Evolutionary conservation across 2,329 filamentous ascomycete species (phyloP), one percentile per base, ranked within the genome.

Genomic region (Aspergillus viridinutans): DNA sequence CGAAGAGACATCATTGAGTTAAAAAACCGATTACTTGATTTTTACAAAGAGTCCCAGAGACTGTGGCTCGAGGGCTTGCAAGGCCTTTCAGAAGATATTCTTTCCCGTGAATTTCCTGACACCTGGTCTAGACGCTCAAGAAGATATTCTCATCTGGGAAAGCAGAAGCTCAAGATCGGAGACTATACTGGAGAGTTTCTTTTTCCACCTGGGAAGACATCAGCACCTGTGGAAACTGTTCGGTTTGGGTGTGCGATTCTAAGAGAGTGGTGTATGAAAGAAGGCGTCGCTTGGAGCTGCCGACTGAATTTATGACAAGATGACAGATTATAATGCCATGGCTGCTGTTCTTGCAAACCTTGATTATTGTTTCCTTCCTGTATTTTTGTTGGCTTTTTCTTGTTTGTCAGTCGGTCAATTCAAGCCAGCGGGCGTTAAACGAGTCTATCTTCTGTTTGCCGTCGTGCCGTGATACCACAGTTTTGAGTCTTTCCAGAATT

Each of bases 211-310:
- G 74, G 75, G 17, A 71, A 72, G 6, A 74, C 72, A 51, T 76
- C 72, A 14, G 73, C 70, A 1, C 72, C 74, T 10, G 68, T 78
- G 21, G 79, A 82, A 59, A 75, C 75, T 9, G 74, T 78, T 9
- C 70, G 74, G 4, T 80, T 80, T 61, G 75, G 74, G 8, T 70
- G 71, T 60, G 67, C 67, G n/a, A 68, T 80, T 45, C 61, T 83
- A 58, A 69, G 69, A 20, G 76, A 80, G 57, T 82, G 78, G 76
- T 76, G 75, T 49, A 66, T 68, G 53, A 77, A 73, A 54, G 76
- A 81, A 67, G 72, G 70, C 14, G 67, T 81, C 17, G 70, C 75
- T 9, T 80, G 76, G 77, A 70, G 71, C 56, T 71, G 72, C 48
- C 72, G 71, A 49, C 67, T 78, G 53, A 69, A 66, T 58, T 64